Evolutionary conservation across 1,284 basidiomycete genomes (phyloP).

Genomic region (Cryptococcus sp.): DNA sequence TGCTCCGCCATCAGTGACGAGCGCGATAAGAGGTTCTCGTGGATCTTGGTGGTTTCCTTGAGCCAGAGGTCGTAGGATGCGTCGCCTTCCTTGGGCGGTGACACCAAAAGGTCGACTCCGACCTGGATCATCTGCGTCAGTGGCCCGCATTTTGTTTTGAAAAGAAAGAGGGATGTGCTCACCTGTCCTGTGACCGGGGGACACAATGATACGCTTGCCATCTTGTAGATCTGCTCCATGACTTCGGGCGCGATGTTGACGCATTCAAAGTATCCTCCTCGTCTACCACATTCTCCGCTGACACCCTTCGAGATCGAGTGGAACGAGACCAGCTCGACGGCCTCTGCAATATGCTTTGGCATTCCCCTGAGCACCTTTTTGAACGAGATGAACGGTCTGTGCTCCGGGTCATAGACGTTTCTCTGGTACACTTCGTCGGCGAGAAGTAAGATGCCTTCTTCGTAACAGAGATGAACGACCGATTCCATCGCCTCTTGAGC

Average conservation of each 20-base stretch:
- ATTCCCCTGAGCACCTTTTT: conserved; percentile 74
- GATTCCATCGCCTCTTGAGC: conserved; percentile 68
- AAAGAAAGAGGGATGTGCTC: conserved; percentile 12
- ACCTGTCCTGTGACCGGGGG: conserved; percentile 74
- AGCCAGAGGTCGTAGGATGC: conserved; percentile 76
- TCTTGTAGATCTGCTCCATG: conserved; percentile 87
- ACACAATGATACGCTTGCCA: conserved; percentile 85
- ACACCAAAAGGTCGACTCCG: conserved; percentile 86
- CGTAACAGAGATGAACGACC: conserved; percentile 78
- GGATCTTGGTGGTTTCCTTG: conserved; percentile 76
- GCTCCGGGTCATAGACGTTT: conserved; percentile 71
- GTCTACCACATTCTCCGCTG: conserved; percentile 86
- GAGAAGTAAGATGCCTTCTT: conserved; percentile 80
- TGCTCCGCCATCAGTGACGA: conserved; percentile 71
- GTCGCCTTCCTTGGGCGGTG: conserved; percentile 72
- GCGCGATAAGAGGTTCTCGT: conserved; percentile 70
- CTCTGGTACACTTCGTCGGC: conserved; percentile 95
- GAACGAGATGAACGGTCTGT: conserved; percentile 84
- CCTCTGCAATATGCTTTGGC: conserved; percentile 56
- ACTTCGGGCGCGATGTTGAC: conserved; percentile 75
- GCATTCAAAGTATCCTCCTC: conserved; percentile 92
- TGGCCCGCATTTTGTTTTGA: neutral
- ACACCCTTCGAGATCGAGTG: conserved; percentile 96
- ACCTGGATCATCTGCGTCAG: conserved; percentile 61
- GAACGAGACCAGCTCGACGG: conserved; percentile 82